Percentiles rank a stretch among this genome's conserved stretches.
Evolutionary conservation across 148 eudicot species (phyloP).

Genomic region (Heliamphora exappendiculata): DNA sequence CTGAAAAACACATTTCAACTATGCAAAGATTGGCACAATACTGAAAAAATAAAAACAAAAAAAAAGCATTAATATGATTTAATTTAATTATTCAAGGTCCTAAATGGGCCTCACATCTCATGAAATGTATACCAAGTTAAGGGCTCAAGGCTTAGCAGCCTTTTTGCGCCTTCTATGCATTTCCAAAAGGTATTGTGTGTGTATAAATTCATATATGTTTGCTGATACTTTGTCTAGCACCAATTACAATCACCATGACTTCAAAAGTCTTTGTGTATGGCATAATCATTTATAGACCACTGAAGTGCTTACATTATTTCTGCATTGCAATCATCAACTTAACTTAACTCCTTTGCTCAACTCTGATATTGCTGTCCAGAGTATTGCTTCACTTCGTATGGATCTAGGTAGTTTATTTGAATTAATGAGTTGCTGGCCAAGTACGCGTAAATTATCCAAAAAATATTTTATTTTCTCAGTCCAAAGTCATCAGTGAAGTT

Average conservation of each 20-base stretch:
- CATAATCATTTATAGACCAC: conserved; percentile 1
- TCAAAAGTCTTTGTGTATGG: neutral
- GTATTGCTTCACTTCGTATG: neutral
- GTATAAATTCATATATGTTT: neutral
- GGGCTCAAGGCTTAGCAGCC: too few species aligned
- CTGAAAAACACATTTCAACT: too few species aligned
- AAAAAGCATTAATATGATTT: too few species aligned
- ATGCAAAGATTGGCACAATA: too few species aligned
- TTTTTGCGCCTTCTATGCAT: too few species aligned
- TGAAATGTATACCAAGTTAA: too few species aligned
- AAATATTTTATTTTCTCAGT: conserved; percentile 27
- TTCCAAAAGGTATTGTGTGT: too few species aligned
- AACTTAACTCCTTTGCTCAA: neutral
- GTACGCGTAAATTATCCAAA: neutral
- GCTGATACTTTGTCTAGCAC: neutral
- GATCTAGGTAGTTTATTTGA: neutral
- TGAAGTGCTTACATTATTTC: neutral
- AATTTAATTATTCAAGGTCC: too few species aligned
- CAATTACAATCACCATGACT: neutral
- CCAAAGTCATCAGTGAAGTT: conserved; percentile 74
- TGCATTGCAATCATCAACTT: neutral
- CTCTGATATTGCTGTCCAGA: neutral
- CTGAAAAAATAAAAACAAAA: too few species aligned
- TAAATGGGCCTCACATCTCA: too few species aligned
- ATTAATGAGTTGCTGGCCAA: neutral